Evolutionary conservation across 805 yeast species (phyloP).

Genomic region (Saccharomycopsis sp.): DNA sequence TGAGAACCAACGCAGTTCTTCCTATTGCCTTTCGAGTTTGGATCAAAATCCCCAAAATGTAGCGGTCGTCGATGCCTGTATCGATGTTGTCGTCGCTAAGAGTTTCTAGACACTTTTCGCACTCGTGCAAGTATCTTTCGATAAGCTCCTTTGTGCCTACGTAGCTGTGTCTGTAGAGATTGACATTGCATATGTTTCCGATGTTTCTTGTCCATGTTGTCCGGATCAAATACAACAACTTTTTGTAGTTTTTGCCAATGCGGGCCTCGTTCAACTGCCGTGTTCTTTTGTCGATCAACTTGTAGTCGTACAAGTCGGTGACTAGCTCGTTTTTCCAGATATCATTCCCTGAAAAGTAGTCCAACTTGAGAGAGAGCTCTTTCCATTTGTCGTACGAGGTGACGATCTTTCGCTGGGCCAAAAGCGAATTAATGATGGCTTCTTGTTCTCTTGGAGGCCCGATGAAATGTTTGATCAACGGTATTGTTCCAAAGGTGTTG

Average conservation of each 20-base stretch:
- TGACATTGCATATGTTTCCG: slow-evolving; percentile 80
- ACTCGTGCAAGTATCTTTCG: slow-evolving; percentile 77
- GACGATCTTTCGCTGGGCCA: slow-evolving; percentile 41
- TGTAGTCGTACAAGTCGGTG: slow-evolving; percentile 68
- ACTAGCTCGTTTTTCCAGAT: slow-evolving; percentile 63
- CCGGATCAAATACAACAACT: slow-evolving; percentile 65
- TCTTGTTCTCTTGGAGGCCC: slow-evolving; percentile 20
- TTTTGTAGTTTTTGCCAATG: slow-evolving; percentile 45
- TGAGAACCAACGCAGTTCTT: slow-evolving; percentile 85
- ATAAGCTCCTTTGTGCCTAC: slow-evolving; percentile 82
- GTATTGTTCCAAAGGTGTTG: slow-evolving; percentile 5
- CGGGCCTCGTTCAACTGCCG: slow-evolving; percentile 56
- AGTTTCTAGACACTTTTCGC: slow-evolving; percentile 41
- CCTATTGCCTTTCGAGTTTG: slow-evolving; percentile 92
- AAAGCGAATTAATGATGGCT: slow-evolving; percentile 23
- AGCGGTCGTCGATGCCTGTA: slow-evolving; percentile 52
- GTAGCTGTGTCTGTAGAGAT: slow-evolving; percentile 67
- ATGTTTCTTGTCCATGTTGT: slow-evolving; percentile 81
- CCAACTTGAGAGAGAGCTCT: slow-evolving; percentile 54
- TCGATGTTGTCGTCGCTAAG: slow-evolving; percentile 8
- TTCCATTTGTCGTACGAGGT: slow-evolving; percentile 61
- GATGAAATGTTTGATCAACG: slow-evolving; percentile 13
- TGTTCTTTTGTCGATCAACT: slow-evolving; percentile 47
- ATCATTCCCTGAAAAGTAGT: slow-evolving; percentile 54
- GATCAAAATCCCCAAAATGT: slow-evolving; percentile 67